A percentile compares a stretch with the other conserved stretches of the same genome.
These are phyloP conservation scores for Xanthoconium purpureum DNA, from an alignment of 768 basidiomycete species.

Conservation along the genomic window DNA sequence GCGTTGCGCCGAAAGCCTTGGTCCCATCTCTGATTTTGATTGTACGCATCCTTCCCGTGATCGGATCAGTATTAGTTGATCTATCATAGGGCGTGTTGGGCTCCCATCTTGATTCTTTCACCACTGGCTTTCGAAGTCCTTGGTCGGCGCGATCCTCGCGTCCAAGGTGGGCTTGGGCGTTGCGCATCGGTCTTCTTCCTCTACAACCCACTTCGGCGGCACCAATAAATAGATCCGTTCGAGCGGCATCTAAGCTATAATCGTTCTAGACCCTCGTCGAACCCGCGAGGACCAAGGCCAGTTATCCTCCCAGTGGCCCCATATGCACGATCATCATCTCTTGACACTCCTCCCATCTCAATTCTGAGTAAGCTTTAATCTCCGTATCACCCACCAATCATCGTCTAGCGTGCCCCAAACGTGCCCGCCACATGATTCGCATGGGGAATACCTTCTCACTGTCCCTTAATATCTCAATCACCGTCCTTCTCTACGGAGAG, in stretches of 20 bases:
- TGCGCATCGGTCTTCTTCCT: not conserved
- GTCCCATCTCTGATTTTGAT: not conserved
- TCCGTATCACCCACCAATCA: slow-evolving; percentile 4
- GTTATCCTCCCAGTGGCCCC: not conserved
- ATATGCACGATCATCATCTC: not conserved
- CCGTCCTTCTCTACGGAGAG: not conserved
- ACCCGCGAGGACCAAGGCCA: not conserved
- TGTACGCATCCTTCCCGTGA: not conserved
- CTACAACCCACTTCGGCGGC: not conserved
- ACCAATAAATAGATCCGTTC: not conserved
- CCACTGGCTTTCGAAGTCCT: not conserved
- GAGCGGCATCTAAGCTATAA: not conserved
- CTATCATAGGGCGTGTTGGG: no score
- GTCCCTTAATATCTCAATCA: not conserved
- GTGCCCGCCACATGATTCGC: not conserved
- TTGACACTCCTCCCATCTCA: not conserved
- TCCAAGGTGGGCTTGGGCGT: not conserved
- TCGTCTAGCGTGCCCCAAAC: not conserved
- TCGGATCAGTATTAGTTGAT: not conserved
- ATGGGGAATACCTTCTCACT: not conserved
- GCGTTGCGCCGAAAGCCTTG: not conserved
- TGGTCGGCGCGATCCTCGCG: not conserved
- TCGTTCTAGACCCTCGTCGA: not conserved
- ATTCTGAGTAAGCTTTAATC: not conserved
- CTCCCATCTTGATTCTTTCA: not conserved